Conservation (phyloP, 2,329 filamentous ascomycete species). For the Ascochyta clinopodiicola region DNA sequence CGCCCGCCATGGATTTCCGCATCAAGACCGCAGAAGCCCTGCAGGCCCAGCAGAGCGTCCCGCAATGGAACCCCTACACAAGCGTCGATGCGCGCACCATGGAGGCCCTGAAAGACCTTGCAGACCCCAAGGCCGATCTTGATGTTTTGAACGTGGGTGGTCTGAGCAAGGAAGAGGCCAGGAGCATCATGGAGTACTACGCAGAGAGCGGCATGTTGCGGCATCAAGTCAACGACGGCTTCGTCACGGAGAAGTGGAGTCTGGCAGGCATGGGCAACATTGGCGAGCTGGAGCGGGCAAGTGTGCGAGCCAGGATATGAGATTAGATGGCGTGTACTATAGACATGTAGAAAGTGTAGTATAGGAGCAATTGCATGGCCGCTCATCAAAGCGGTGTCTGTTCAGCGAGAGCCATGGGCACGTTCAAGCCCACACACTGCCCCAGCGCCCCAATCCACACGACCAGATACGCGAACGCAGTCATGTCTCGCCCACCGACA, state of each 20-base stretch:
- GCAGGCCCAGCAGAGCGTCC: conserved; percentile 45
- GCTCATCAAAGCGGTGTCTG: neutral
- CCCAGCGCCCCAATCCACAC: conserved; percentile 91
- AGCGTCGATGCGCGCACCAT: conserved; percentile 61
- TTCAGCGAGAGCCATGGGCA: conserved; percentile 69
- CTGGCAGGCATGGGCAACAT: conserved; percentile 81
- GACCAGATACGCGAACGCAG: conserved; percentile 74
- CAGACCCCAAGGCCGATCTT: conserved; percentile 39
- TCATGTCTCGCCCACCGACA: conserved; percentile 44
- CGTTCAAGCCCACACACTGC: conserved; percentile 76
- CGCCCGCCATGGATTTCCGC: conserved; percentile 72
- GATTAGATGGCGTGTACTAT: conserved; percentile 21
- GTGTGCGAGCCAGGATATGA: conserved; percentile 49
- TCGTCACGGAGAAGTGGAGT: conserved; percentile 83
- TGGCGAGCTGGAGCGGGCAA: conserved; percentile 81
- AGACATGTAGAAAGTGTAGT: conserved; percentile 27
- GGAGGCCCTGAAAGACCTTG: conserved; percentile 52
- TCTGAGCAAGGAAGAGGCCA: conserved; percentile 75
- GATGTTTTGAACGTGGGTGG: conserved; percentile 66
- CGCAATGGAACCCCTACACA: conserved; percentile 60
- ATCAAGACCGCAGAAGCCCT: conserved; percentile 60
- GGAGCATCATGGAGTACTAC: conserved; percentile 90
- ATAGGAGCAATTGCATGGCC: conserved; percentile 22
- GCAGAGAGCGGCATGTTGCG: conserved; percentile 82
- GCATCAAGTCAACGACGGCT: conserved; percentile 70